phyloP scores from a whole-genome alignment of 164 flowering plant species.

The Aristolochia fimbriata region DNA sequence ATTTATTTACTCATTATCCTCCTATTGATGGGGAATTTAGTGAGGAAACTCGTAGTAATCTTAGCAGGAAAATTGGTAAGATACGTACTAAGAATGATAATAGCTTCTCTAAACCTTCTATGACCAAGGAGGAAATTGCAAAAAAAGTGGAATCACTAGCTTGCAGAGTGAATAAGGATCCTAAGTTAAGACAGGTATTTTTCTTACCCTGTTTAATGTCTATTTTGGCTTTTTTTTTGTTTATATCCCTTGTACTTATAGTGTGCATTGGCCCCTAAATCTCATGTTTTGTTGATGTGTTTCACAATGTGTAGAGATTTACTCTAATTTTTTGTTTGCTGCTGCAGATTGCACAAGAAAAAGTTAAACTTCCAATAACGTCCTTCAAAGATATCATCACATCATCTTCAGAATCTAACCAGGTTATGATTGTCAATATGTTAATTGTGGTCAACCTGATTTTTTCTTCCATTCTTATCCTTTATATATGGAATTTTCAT shows the following conservation, averaged over 20 bases:
- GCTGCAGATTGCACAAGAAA: constrained; percentile 50
- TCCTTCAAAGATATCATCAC: constrained; percentile 64
- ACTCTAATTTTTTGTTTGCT: not conserved
- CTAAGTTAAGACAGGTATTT: constrained; percentile 43
- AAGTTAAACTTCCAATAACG: constrained; percentile 79
- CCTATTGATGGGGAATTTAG: constrained; percentile 45
- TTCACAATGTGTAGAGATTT: not conserved
- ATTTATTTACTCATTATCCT: constrained; percentile 60
- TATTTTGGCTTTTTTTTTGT: not conserved
- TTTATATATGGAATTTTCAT: not conserved
- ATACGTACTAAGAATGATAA: constrained; percentile 23
- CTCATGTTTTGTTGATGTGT: not conserved
- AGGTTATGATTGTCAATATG: constrained; percentile 33
- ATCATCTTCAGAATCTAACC: constrained; percentile 58
- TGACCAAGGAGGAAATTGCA: constrained; percentile 40
- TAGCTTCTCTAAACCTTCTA: constrained; percentile 41
- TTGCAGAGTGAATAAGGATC: constrained; percentile 25
- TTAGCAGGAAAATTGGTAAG: constrained; percentile 10
- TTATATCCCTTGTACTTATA: not conserved
- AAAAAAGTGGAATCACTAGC: constrained; percentile 40
- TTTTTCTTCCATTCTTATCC: too few relatives aligned
- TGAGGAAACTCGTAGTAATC: constrained; percentile 15
- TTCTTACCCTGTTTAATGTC: not conserved
- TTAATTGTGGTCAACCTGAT: not conserved
- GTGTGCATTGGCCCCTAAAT: too few relatives aligned